Base-by-base conservation (phyloP, 139 green algal genomes). In the Zygnema circumcarinatum region DNA sequence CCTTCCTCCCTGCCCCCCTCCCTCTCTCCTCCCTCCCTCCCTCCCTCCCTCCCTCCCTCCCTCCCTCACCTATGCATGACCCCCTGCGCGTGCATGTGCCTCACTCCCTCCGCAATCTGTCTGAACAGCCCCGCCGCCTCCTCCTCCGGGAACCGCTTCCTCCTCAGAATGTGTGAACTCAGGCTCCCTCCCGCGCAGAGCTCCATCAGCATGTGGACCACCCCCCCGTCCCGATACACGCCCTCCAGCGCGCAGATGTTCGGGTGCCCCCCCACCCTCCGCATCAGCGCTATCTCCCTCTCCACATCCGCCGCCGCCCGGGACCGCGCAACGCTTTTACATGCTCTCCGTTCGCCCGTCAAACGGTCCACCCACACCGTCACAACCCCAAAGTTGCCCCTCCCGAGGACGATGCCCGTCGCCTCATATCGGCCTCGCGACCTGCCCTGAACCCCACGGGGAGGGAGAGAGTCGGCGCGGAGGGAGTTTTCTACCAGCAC, bases 161-260 rank as follows among this genome's bases (percentile, higher is more conserved):
- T 21, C 11, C 53, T 22, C 16, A 86, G 32, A 76, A 86, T 86
- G 2, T 36, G 31, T 29, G 33, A 29, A 11, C 32, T 72, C 22
- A 86, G 52, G 2, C 54, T 35, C 1, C 82, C 76, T 21, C 79
- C 79, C 11, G 33, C 36, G 52, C 79, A 86, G 31, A 73, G 54
- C 52, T 86, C 79, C 79, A 86, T 86, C 0, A 89, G 74, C 32
- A 89, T 62, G 38, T 88, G 72, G 1, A 89, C 76, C 33, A 53
- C 32, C 7, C 25, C 35, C 38, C 1, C 31, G 29, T 89, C 83
- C 41, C 81, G 74, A 38, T 89, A 89, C 29, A 88, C 83, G 25
- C 76, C 83, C 25, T 53, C 29, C n/a, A 89, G 42, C 36, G 36
- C 32, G 22, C 82, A 54, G 29, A 89, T 88, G 32, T 84, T 84